Evolutionary conservation across 257 asterid species (phyloP).

Genomic region (Penstemon newberryi): DNA sequence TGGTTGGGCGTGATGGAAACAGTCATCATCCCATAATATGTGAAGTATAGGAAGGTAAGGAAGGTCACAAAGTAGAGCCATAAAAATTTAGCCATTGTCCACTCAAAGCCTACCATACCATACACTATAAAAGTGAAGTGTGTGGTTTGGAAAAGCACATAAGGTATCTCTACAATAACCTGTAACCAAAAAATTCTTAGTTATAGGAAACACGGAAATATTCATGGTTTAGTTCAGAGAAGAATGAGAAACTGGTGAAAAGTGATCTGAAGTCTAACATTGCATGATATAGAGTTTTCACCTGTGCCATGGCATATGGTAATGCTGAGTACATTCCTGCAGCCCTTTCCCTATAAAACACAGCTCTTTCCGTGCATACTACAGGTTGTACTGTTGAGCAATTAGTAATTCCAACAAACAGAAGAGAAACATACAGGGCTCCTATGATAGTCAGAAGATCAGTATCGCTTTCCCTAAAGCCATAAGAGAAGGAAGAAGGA

Average conservation of each 20-base stretch:
- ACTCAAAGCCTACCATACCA: slow-evolving; percentile 75
- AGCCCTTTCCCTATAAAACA: slow-evolving; percentile 69
- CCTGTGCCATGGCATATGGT: slow-evolving; percentile 87
- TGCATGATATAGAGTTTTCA: slow-evolving; percentile 18
- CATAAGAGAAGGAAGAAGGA: slow-evolving; percentile 10
- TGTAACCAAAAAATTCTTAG: background rate
- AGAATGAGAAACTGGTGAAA: no score
- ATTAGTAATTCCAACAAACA: slow-evolving; percentile 70
- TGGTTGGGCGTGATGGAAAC: slow-evolving; percentile 81
- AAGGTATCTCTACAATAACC: slow-evolving; percentile 61
- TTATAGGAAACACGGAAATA: background rate
- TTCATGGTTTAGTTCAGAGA: no score
- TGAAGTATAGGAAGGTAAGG: slow-evolving; percentile 78
- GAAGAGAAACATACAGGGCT: slow-evolving; percentile 65
- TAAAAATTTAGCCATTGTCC: slow-evolving; percentile 70
- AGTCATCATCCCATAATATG: slow-evolving; percentile 89
- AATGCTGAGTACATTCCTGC: slow-evolving; percentile 88
- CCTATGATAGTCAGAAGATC: slow-evolving; percentile 69
- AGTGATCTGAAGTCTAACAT: background rate
- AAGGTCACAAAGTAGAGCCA: slow-evolving; percentile 77
- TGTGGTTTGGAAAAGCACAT: slow-evolving; percentile 55
- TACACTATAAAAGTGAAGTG: slow-evolving; percentile 66
- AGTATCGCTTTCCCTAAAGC: slow-evolving; percentile 43
- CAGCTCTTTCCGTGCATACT: slow-evolving; percentile 63
- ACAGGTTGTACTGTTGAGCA: slow-evolving; percentile 79